phyloP scores from a whole-genome alignment of 2,329 filamentous ascomycete species.

The Xylariaceae sp. region DNA sequence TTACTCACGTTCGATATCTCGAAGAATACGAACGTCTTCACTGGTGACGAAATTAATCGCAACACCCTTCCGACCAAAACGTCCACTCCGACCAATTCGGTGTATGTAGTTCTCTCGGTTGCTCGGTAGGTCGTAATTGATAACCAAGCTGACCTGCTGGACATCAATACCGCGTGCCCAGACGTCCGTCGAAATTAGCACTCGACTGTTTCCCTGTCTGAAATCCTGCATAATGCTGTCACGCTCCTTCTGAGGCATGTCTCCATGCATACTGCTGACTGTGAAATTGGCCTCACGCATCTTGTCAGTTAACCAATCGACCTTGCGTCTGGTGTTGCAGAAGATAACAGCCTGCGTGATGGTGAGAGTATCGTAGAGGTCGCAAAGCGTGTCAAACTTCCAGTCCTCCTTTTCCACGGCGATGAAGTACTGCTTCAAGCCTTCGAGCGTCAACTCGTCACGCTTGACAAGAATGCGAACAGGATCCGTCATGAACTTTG shows the following conservation, averaged over 20 bases:
- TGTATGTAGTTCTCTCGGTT: slow-evolving; percentile 99
- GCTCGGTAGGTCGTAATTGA: slow-evolving; percentile 97
- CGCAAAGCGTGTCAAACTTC: slow-evolving; percentile 98
- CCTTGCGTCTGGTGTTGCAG: slow-evolving; percentile 98
- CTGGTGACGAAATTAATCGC: slow-evolving; percentile 99
- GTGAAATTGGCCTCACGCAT: slow-evolving; percentile 99
- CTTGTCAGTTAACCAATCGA: slow-evolving; percentile 99
- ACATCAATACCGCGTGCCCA: slow-evolving; percentile 99
- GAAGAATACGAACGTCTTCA: slow-evolving; percentile 94
- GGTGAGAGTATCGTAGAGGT: slow-evolving; percentile 97
- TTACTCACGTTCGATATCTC: slow-evolving; percentile 87
- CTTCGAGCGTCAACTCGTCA: slow-evolving; percentile 96
- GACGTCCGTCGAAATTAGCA: slow-evolving; percentile 95
- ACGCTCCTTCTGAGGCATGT: slow-evolving; percentile 98
- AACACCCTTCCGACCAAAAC: slow-evolving; percentile 97
- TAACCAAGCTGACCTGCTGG: slow-evolving; percentile 95
- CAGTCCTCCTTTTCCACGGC: slow-evolving; percentile 99
- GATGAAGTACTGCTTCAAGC: slow-evolving; percentile 98
- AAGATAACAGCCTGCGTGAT: slow-evolving; percentile 99
- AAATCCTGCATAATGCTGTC: slow-evolving; percentile 99
- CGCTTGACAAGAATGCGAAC: slow-evolving; percentile 97
- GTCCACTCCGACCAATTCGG: slow-evolving; percentile 91
- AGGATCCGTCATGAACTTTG: slow-evolving; percentile 99
- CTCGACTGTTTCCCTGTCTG: slow-evolving; percentile 91
- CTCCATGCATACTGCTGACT: slow-evolving; percentile 97